These are phyloP conservation scores for Phytophthora pistaciae DNA, from an alignment of 352 stramenopile genomes.

Conservation along the genomic window DNA sequence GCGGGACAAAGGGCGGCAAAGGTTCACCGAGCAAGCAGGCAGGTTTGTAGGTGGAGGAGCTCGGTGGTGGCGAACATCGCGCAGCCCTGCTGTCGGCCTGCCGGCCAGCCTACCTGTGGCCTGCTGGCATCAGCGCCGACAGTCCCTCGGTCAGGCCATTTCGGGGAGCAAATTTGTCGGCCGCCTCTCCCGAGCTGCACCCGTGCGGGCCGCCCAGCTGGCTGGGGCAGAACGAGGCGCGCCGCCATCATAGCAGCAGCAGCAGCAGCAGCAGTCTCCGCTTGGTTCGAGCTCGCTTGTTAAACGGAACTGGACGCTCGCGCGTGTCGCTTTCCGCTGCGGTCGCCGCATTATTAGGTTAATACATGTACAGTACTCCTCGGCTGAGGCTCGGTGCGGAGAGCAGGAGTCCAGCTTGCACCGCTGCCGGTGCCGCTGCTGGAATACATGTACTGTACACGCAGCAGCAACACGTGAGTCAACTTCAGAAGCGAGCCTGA, in stretches of 20 bases:
- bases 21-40: too few species aligned
- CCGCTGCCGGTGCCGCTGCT: too few species aligned
- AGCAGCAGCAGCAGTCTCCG: not conserved
- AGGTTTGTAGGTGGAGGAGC: too few species aligned
- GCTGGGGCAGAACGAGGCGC: slow-evolving; percentile 4
- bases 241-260: not conserved
- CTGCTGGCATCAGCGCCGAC: too few species aligned
- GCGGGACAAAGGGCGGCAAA: too few species aligned
- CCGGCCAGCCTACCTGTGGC: too few species aligned
- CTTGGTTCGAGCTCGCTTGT: not conserved
- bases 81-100: too few species aligned
- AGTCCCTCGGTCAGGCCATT: not conserved
- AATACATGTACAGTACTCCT: not conserved
- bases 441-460: too few species aligned
- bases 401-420: too few species aligned
- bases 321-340: not conserved
- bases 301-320: slow-evolving; percentile 9
- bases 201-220: slow-evolving; percentile 1
- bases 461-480: not conserved
- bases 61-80: not conserved
- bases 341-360: too few species aligned
- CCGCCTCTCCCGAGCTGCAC: slow-evolving; percentile 19
- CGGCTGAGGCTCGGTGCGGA: too few species aligned
- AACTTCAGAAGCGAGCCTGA: slow-evolving; percentile 12
- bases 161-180: slow-evolving; percentile 6